phyloP scores from a whole-genome alignment of 148 eudicot genomes.

The Heliamphora exappendiculata region DNA sequence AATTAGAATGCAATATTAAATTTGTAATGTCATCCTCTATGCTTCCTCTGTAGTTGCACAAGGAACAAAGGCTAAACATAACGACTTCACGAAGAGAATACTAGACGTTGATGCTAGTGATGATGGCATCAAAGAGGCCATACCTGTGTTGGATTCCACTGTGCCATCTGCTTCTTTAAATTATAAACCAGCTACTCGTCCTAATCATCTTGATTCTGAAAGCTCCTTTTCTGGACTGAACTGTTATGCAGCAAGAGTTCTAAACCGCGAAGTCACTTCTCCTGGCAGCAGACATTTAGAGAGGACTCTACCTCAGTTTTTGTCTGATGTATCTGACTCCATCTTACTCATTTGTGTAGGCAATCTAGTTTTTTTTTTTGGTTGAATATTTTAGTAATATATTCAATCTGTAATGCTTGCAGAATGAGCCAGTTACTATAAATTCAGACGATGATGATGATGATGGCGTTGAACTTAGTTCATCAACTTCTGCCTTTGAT shows the following conservation, averaged over 20 bases:
- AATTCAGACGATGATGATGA: constrained; percentile 40
- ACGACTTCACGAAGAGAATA: background rate
- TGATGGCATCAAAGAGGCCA: background rate
- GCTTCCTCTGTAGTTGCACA: constrained; percentile 13
- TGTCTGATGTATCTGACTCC: constrained; percentile 29
- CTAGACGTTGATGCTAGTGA: constrained; percentile 15
- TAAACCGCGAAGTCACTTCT: constrained; percentile 15
- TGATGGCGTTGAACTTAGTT: constrained; percentile 21
- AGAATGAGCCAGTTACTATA: constrained; percentile 34
- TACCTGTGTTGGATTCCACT: background rate
- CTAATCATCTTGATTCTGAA: background rate
- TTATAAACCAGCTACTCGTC: too few relatives aligned
- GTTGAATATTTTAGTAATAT: background rate
- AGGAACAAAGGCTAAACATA: constrained; percentile 3
- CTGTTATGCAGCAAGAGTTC: constrained; percentile 1
- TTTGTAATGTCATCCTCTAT: background rate
- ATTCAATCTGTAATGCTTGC: constrained; percentile 7
- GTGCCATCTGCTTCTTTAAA: too few relatives aligned
- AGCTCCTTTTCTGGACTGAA: constrained; percentile 3
- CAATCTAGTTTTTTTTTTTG: background rate
- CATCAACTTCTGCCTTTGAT: constrained; percentile 22
- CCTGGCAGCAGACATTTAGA: constrained; percentile 15
- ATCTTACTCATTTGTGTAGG: background rate
- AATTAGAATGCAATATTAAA: background rate
- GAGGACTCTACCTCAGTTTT: constrained; percentile 19